Evolutionary conservation across 257 asterid genomes (phyloP).

Genomic region (Anisodus acutangulus): DNA sequence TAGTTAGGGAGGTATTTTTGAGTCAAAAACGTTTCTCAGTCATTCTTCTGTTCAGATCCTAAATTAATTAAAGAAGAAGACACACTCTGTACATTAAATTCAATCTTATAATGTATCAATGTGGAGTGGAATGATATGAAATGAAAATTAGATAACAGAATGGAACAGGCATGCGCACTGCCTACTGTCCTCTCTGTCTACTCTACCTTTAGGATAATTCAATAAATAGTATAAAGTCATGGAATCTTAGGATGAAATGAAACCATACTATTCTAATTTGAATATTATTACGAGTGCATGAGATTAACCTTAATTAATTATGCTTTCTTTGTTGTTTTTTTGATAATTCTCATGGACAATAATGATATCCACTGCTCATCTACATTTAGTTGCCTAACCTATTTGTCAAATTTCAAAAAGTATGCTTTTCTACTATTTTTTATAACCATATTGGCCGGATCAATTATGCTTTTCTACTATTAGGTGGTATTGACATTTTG

Average conservation of each 20-base stretch:
- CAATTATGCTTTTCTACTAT: background rate
- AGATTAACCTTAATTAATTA: slow-evolving; percentile 9
- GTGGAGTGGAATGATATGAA: slow-evolving; percentile 2
- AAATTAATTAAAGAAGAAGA: too few species aligned
- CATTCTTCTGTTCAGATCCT: background rate
- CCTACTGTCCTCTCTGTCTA: background rate
- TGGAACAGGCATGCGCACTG: slow-evolving; percentile 29
- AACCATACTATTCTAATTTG: background rate
- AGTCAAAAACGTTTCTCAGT: background rate
- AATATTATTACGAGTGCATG: slow-evolving; percentile 25
- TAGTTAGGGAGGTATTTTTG: too few species aligned
- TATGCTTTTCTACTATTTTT: background rate
- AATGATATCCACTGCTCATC: background rate
- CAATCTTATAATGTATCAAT: background rate
- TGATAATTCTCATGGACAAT: background rate
- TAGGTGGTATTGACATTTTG: background rate
- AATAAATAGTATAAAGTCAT: slow-evolving; percentile 22
- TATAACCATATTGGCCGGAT: background rate
- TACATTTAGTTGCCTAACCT: background rate
- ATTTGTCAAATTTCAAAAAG: background rate
- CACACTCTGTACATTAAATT: too few species aligned
- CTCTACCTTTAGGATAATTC: slow-evolving; percentile 9
- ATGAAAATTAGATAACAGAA: background rate
- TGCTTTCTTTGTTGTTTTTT: background rate
- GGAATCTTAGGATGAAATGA: slow-evolving; percentile 22